Conservation (phyloP, 2,329 filamentous ascomycete genomes). For the Fusarium sp. region DNA sequence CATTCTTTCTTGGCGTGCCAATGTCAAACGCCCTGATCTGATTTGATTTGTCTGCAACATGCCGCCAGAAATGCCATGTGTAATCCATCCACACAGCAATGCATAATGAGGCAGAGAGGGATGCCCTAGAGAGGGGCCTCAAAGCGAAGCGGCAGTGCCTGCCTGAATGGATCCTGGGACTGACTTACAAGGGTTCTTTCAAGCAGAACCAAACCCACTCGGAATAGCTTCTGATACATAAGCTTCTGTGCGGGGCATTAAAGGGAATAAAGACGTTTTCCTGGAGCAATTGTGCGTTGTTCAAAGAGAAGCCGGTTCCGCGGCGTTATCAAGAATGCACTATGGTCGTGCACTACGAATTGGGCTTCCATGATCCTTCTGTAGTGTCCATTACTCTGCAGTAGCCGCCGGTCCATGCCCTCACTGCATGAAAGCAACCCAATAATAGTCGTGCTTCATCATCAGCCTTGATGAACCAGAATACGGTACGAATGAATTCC, state of each 20-base stretch:
- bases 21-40: conserved; percentile 20
- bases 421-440: conserved; percentile 16
- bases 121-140: conserved; percentile 23
- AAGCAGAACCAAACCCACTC: conserved; percentile 7
- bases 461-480: conserved; percentile 5
- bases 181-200: conserved; percentile 19
- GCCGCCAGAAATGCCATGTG: conserved; percentile 18
- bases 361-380: not conserved
- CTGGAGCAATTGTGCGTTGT: conserved; percentile 11
- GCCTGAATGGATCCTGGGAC: conserved; percentile 17
- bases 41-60: conserved; percentile 28
- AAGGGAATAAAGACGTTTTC: conserved; percentile 5
- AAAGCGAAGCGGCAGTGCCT: conserved; percentile 20
- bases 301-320: conserved; percentile 1
- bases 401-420: conserved; percentile 13
- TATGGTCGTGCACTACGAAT: not conserved
- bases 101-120: conserved; percentile 5
- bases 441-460: conserved; percentile 14
- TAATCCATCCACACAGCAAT: not conserved
- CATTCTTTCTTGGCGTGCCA: conserved; percentile 20
- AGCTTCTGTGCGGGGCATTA: conserved; percentile 23
- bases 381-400: not conserved
- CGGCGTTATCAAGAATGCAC: not conserved
- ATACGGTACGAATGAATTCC: conserved; percentile 1
- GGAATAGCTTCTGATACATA: conserved; percentile 12